A percentile compares a stretch with the other conserved stretches of the same genome.
Evolutionary conservation across 495 filamentous ascomycete genomes (phyloP).

Genomic region (Baudoinia panamericana): DNA sequence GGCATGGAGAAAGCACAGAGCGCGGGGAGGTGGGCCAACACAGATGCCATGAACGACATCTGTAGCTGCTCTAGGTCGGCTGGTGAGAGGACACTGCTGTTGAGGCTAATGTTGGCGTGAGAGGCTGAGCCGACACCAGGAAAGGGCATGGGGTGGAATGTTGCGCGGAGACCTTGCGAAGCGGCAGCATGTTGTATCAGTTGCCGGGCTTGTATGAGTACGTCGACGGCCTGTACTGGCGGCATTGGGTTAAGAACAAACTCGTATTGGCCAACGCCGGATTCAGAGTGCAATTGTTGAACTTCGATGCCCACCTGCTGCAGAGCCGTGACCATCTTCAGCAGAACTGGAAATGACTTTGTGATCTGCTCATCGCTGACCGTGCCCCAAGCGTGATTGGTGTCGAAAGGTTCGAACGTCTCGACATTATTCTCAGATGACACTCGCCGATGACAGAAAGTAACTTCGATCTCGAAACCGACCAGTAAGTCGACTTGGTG

Average conservation of each 20-base stretch:
- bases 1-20: constrained; percentile 54
- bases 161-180: constrained; percentile 52
- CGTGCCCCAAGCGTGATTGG: constrained; percentile 52
- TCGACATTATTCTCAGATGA: constrained; percentile 21
- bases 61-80: constrained; percentile 21
- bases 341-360: constrained; percentile 43
- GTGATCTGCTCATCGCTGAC: constrained; percentile 41
- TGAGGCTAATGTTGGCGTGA: constrained; percentile 56
- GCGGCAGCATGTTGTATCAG: constrained; percentile 48
- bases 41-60: constrained; percentile 44
- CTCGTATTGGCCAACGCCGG: constrained; percentile 65
- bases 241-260: constrained; percentile 54
- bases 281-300: constrained; percentile 68
- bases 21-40: constrained; percentile 50
- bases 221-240: constrained; percentile 59
- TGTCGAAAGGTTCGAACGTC: constrained; percentile 23
- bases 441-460: constrained; percentile 41
- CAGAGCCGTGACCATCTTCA: constrained; percentile 49
- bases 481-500: constrained; percentile 42
- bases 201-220: constrained; percentile 57
- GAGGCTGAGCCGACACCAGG: constrained; percentile 48
- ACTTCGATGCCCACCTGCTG: constrained; percentile 49
- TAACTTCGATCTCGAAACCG: constrained; percentile 77
- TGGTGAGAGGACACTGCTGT: constrained; percentile 22
- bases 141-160: constrained; percentile 62